These are phyloP conservation scores for Cystofilobasidium ferigula DNA, from an alignment of 768 basidiomycete genomes.

Conservation along the genomic window DNA sequence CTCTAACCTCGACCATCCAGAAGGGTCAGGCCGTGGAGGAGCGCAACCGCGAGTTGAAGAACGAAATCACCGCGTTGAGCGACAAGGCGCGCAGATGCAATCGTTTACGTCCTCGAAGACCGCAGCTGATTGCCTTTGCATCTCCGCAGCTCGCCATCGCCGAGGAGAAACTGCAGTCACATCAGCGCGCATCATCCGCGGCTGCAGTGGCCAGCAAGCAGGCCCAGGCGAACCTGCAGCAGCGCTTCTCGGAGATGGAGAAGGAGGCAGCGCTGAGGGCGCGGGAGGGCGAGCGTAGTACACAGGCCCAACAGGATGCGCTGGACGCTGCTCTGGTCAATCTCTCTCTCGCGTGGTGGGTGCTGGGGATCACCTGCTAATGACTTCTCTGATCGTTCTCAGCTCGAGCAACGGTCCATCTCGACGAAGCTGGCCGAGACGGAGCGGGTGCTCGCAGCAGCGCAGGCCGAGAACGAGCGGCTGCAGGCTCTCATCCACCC, in stretches of 20 bases:
- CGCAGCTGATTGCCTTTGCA: background rate
- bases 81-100: no score
- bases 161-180: slow-evolving; percentile 11
- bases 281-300: background rate
- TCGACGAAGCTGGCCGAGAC: background rate
- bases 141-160: background rate
- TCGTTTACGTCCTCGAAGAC: no score
- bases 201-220: slow-evolving; percentile 1
- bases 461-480: background rate
- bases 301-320: background rate
- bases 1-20: background rate
- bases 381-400: no score
- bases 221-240: slow-evolving; percentile 5
- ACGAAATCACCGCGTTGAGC: no score
- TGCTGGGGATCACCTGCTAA: no score
- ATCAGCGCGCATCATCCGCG: background rate
- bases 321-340: background rate
- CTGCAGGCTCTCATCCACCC: background rate
- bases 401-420: background rate
- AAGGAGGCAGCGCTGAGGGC: background rate
- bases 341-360: background rate
- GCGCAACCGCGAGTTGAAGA: background rate
- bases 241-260: background rate
- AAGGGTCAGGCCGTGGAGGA: background rate
- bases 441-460: no score